Base-by-base conservation (phyloP, 768 basidiomycete genomes). In the Rhizopogon roseolus region DNA sequence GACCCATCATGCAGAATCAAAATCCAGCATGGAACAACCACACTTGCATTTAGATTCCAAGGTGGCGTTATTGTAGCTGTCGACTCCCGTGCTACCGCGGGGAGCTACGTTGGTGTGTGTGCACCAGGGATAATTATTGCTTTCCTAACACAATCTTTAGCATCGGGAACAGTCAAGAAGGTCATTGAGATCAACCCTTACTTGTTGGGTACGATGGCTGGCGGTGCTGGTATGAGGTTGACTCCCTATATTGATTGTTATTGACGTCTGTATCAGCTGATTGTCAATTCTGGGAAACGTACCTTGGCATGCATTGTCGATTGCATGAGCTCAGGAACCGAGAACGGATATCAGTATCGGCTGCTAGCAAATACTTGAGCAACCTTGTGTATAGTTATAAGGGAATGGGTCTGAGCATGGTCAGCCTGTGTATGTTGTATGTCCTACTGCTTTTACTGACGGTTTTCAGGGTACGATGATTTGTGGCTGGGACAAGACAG, bases 141-240 rank as follows among this genome's bases (percentile, higher is more conserved):
- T 40, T 34, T 25, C 27, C 43, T 28, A 14, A 29, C 41, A 16
- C 42, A 34, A 19, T 38, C 17, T 36, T 1, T 65, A 98, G 96
- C 96, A 0, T 93, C 88, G 17, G 95, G 96, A 51, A 98, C 96
- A 14, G 93, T 99, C 57, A 98, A 96, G 80, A 99, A 98, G 78
- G 95, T 99, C 59, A 98, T 99, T 62, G 97, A 99, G 76, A 99
- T 99, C 73, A 98, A 98, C 75, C 93, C 93, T 40, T 98, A 94
- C 75, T 74, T 99, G 48, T 81, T 99, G n/a, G 97, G 97, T 57
- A 99, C 97, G 1, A 98, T 99, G 96, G 97, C 97, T 57, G 97
- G 97, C 72, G 96, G 96, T 71, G 97, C 97, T 62, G 96, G 94
- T 86, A 65, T 60, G 80, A 77, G 49, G 22, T 50, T 16, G 34